phyloP scores from a whole-genome alignment of 352 stramenopile genomes.

The Blastocystis sp. region DNA sequence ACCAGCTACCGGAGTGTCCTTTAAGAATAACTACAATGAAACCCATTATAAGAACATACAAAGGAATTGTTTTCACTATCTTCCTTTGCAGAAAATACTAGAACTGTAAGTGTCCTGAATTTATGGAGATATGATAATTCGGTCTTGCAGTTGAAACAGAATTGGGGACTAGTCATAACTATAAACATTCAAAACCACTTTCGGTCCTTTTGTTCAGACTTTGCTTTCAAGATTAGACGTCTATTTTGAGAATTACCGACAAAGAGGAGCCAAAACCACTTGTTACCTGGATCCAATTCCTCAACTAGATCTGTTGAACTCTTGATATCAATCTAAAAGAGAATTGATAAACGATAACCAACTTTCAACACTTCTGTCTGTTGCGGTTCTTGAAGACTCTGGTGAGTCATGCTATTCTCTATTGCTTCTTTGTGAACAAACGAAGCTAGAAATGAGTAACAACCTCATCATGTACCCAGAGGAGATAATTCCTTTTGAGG shows the following conservation, averaged over 20 bases:
- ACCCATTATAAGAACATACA: neutral
- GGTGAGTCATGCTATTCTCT: neutral
- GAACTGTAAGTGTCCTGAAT: neutral
- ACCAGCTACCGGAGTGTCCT: neutral
- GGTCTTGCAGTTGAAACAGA: conserved; percentile 17
- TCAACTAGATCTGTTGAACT: neutral
- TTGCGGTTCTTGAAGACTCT: neutral
- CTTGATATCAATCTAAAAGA: conserved; percentile 1
- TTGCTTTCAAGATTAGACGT: conserved; percentile 41
- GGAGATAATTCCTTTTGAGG: neutral
- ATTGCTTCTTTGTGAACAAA: conserved; percentile 50
- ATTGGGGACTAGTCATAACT: neutral
- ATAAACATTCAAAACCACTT: neutral
- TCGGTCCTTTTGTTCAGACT: neutral
- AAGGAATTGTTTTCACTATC: neutral
- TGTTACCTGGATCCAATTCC: neutral
- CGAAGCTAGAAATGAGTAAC: neutral
- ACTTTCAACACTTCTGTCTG: conserved; percentile 9
- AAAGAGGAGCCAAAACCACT: conserved; percentile 50
- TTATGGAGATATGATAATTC: neutral
- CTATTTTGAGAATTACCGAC: neutral
- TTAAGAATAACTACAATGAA: neutral
- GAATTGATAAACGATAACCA: neutral
- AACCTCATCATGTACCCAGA: neutral
- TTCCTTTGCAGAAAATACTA: neutral